Evolutionary conservation across 371 early-diverging fungal species (phyloP).

Genomic region (Mucor circinelloides): DNA sequence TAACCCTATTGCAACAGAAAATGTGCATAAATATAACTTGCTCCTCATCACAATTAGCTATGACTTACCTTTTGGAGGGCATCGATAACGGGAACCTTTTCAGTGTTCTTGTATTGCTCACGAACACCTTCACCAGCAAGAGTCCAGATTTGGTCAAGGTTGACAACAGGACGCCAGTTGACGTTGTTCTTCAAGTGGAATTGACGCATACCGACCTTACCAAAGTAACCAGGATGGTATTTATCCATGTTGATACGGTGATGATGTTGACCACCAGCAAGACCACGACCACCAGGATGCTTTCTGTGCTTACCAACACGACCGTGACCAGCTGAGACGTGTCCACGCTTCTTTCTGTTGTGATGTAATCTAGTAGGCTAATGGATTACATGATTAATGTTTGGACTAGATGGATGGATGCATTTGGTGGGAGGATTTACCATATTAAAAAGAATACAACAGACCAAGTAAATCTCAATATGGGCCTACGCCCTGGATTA

Average conservation of each 20-base stretch:
- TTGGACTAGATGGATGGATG: conserved; percentile 1
- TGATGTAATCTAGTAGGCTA: conserved; percentile 87
- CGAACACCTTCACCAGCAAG: conserved; percentile 92
- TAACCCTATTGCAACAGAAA: conserved; percentile 64
- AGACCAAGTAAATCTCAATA: conserved; percentile 3
- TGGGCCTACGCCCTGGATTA: not conserved
- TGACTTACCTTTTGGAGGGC: conserved; percentile 70
- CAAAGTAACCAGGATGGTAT: conserved; percentile 99
- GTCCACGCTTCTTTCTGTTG: conserved; percentile 91
- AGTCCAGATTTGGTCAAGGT: conserved; percentile 95
- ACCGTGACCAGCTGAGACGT: conserved; percentile 95
- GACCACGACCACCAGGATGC: conserved; percentile 99
- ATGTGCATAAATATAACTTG: not conserved
- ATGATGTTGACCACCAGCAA: conserved; percentile 99
- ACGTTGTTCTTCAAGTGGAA: conserved; percentile 97
- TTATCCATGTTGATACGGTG: conserved; percentile 99
- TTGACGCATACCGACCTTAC: conserved; percentile 99
- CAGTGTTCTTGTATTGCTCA: conserved; percentile 85
- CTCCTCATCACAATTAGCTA: not conserved
- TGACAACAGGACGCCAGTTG: conserved; percentile 87
- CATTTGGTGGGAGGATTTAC: not conserved
- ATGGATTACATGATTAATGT: not conserved
- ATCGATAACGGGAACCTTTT: conserved; percentile 94
- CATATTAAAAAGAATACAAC: conserved; percentile 16
- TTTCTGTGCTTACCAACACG: conserved; percentile 99